A percentile compares a stretch with the other conserved stretches of the same genome.
phyloP scores from a whole-genome alignment of 1,139 yeast species.

The Blastobotrys persicus region DNA sequence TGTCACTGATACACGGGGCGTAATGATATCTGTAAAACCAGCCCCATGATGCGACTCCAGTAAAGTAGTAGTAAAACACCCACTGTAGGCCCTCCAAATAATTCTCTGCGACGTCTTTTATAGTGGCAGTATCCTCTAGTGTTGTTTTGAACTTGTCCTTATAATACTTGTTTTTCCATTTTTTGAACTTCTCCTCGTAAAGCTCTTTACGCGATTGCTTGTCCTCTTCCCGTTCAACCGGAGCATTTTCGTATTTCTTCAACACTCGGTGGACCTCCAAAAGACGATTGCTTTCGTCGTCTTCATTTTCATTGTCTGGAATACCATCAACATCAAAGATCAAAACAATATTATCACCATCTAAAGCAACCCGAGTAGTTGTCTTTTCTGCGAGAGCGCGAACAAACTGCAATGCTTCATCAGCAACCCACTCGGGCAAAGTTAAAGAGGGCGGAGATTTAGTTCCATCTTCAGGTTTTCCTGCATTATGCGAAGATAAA shows the following conservation, averaged over 20 bases:
- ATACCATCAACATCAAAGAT: constrained; percentile 70
- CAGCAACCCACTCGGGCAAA: constrained; percentile 20
- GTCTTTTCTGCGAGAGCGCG: constrained; percentile 30
- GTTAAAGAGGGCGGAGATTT: constrained; percentile 18
- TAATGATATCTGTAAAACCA: constrained; percentile 90
- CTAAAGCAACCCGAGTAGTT: constrained; percentile 27
- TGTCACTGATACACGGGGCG: constrained; percentile 89
- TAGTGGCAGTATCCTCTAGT: constrained; percentile 47
- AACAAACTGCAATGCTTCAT: constrained; percentile 32
- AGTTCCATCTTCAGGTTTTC: constrained; percentile 19
- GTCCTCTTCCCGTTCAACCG: constrained; percentile 61
- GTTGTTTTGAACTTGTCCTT: constrained; percentile 71
- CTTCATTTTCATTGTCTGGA: constrained; percentile 54
- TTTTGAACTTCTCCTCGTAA: constrained; percentile 68
- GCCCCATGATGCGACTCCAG: constrained; percentile 91
- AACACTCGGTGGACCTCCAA: constrained; percentile 30
- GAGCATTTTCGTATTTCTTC: constrained; percentile 71
- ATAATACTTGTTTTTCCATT: constrained; percentile 85
- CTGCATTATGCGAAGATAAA: constrained; percentile 24
- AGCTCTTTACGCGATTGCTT: constrained; percentile 61
- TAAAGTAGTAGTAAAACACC: constrained; percentile 87
- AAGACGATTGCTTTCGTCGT: constrained; percentile 37
- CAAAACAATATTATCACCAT: constrained; percentile 23
- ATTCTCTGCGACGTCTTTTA: constrained; percentile 65
- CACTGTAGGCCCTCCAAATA: constrained; percentile 93